Evolutionary conservation across 2,329 filamentous ascomycete species (phyloP), one percentile per base, ranked within the genome.

Genomic region (Fusarium stilboides): DNA sequence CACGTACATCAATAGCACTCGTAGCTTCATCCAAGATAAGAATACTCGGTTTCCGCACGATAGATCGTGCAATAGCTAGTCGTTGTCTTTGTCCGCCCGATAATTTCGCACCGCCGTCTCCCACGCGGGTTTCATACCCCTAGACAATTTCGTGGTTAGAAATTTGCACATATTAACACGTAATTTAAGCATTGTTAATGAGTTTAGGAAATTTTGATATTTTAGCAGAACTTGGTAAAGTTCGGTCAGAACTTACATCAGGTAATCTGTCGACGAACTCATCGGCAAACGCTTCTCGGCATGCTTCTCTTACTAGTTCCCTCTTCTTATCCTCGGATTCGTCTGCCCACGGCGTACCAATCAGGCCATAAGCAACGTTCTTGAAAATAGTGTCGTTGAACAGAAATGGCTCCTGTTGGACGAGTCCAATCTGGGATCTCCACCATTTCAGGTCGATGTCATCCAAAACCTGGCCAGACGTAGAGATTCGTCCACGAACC

Each of bases 31-130:
- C 92, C 9, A 96, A 82, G 36, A 94, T 89, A 4, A 94, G 82
- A 40, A 93, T 92, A 15, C 85, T 85, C 0, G 92, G 92, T 63
- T 90, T 84, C 60, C 91, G 88, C 46, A 94, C 85, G 63, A 95
- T 93, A 39, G 89, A 90, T 31, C 92, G 85, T 2, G 92, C 92
- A 65, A 94, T 94, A 3, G 92, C 91, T 24, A 97, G 86, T 7
- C 94, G 88, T 77, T 97, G 93, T n/a, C 92, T 88, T 77, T 97
- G 93, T 1, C 94, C 94, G n/a, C 93, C 92, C 13, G 91, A 94
- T 2, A 97, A 82, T 75, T 92, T 93, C 47, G 91, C 90, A 6
- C 93, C 93, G 28, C 87, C 87, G n/a, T n/a, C n/a, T n/a, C n/a
- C n/a, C n/a, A n/a, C n/a, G n/a, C n/a, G n/a, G n/a, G 93, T 94